Evolutionary conservation across 2,329 filamentous ascomycete species (phyloP), one percentile per base, ranked within the genome.

Genomic region (Cladosporium cucumerinum): DNA sequence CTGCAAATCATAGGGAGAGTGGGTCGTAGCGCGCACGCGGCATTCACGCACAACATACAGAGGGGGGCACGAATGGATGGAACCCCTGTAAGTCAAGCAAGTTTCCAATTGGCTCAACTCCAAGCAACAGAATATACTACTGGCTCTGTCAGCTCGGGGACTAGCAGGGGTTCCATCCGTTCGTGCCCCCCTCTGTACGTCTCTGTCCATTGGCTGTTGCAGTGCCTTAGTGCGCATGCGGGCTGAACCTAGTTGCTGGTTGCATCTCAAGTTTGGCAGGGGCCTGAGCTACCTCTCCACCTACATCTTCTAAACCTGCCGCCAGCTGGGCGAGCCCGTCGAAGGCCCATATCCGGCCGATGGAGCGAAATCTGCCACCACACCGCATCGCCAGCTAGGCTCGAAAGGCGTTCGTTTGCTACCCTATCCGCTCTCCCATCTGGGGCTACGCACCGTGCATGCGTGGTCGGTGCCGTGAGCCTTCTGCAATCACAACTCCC

Each of bases 221-320:
- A 18, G 34, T 26, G 16, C 60, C 30, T 26, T 62, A 62, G 60
- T 36, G 60, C 34, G 36, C 23, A 5, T 25, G 49, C 28, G 21
- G n/a, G 59, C 59, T 62, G 60, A 49, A 62, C 48, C 60, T 62
- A 62, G 51, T 54, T 51, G 60, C 36, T 62, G 60, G 60, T 62
- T 62, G 60, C 60, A 62, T 62, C 49, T 39, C 48, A 52, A 61
- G 46, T 21, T 49, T 39, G 46, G 43, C 43, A 49, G 58, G 55
- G 58, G 57, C 43, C 43, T 61, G 46, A 34, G 43, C 58, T 61
- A 46, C 59, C 59, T 61, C 59, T 52, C 43, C 43, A 51, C 28
- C 58, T 39, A 26, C 8, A 25, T 28, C 32, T 48, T 28, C 32
- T 48, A n/a, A 46, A 28, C 46, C 26, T 28, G 46, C 39, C 59